phyloP scores from a whole-genome alignment of 2,329 filamentous ascomycete species.

The Geosmithia morbida region DNA sequence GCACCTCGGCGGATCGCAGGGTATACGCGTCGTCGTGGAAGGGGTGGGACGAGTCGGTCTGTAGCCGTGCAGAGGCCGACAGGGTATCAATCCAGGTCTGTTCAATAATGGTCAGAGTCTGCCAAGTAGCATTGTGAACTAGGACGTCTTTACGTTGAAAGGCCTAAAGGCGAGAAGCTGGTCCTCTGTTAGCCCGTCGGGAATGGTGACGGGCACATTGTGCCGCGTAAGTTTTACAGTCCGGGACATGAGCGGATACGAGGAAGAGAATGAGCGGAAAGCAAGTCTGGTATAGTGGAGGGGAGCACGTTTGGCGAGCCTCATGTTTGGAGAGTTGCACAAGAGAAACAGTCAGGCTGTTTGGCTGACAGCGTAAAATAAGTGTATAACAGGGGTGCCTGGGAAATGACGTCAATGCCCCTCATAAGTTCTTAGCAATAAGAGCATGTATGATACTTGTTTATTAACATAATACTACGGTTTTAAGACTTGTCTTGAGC shows the following conservation, averaged over 20 bases:
- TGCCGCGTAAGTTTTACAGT: background rate
- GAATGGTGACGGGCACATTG: constrained; percentile 24
- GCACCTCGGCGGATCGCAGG: constrained; percentile 34
- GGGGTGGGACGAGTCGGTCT: constrained; percentile 27
- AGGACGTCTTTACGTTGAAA: constrained; percentile 25
- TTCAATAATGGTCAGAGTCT: no score
- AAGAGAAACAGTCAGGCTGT: background rate
- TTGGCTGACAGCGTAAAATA: background rate
- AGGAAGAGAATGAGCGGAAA: background rate
- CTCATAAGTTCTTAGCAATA: background rate
- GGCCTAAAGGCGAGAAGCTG: constrained; percentile 32
- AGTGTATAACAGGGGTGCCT: background rate
- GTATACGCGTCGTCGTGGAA: constrained; percentile 39
- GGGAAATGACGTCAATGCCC: background rate
- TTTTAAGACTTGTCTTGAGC: no score
- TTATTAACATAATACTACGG: background rate
- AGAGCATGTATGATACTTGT: background rate
- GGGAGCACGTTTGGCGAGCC: background rate
- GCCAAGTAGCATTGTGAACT: background rate
- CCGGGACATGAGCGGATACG: background rate
- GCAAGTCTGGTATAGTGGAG: background rate
- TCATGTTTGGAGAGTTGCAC: background rate
- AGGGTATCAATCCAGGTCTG: constrained; percentile 36
- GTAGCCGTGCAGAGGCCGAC: constrained; percentile 28
- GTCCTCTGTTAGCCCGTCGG: constrained; percentile 25